Conservation (phyloP, 192 early-diverging fungal species). For the Backusella liffmaniae region DNA sequence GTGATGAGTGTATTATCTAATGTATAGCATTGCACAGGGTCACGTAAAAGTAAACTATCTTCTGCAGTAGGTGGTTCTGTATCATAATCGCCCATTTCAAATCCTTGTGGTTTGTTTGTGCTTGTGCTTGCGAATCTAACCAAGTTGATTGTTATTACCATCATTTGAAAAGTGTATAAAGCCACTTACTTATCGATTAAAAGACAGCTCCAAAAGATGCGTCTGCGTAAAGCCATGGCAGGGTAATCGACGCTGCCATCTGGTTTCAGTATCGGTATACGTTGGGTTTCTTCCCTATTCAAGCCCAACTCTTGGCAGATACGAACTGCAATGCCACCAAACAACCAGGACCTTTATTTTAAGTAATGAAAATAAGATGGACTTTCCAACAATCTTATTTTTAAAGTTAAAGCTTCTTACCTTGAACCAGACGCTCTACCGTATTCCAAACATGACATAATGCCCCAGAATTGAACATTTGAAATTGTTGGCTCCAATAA, state of each 20-base stretch:
- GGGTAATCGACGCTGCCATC: conserved; percentile 40
- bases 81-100: conserved; percentile 50
- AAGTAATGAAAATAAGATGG: background rate
- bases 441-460: conserved; percentile 32
- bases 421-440: conserved; percentile 32
- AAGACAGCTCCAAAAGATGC: conserved; percentile 54
- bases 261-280: conserved; percentile 28
- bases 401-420: background rate
- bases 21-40: conserved; percentile 16
- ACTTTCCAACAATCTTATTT: background rate
- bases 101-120: conserved; percentile 44
- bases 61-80: conserved; percentile 1
- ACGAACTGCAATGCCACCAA: conserved; percentile 49
- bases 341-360: conserved; percentile 44
- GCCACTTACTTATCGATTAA: conserved; percentile 42
- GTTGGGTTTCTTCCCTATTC: conserved; percentile 41
- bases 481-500: conserved; percentile 43
- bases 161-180: too few relatives aligned
- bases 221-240: conserved; percentile 33
- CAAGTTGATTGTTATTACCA: background rate
- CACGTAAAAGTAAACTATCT: conserved; percentile 19
- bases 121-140: conserved; percentile 35
- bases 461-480: conserved; percentile 43
- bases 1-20: conserved; percentile 1
- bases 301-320: conserved; percentile 49